A percentile compares a stretch with the other conserved stretches of the same genome.
Evolutionary conservation across 306 rosid species (phyloP).

Genomic region (Ziziphus jujuba): DNA sequence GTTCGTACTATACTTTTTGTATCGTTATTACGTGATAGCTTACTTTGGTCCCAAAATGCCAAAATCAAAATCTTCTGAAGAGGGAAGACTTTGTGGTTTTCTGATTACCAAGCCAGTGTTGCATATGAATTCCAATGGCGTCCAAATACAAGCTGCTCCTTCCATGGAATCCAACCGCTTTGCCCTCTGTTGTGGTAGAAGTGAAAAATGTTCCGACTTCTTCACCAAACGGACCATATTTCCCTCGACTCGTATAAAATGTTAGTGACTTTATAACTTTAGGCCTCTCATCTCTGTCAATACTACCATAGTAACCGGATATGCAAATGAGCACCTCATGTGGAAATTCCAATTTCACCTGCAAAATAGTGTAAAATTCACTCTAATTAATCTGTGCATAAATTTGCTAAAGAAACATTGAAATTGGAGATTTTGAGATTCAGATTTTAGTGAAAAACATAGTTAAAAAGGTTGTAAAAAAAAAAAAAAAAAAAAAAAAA

Average conservation of each 20-base stretch:
- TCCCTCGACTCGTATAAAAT: conserved; percentile 68
- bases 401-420: neutral
- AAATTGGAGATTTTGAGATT: neutral
- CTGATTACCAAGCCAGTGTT: conserved; percentile 90
- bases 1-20: too few species aligned
- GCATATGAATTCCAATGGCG: conserved; percentile 94
- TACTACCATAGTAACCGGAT: conserved; percentile 66
- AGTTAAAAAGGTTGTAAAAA: too few species aligned
- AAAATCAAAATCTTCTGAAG: conserved; percentile 60
- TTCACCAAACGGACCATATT: conserved; percentile 87
- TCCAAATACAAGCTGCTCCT: conserved; percentile 83
- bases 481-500: too few species aligned
- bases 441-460: neutral
- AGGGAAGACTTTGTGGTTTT: conserved; percentile 48
- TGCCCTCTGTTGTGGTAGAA: conserved; percentile 83
- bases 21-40: too few species aligned
- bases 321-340: conserved; percentile 76
- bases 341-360: conserved; percentile 83
- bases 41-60: neutral
- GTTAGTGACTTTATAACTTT: conserved; percentile 70
- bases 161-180: conserved; percentile 89
- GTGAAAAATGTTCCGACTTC: conserved; percentile 88
- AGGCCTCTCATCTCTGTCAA: conserved; percentile 42
- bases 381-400: neutral
- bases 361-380: conserved; percentile 13